A percentile compares a stretch with the other conserved stretches of the same genome.
Evolutionary conservation across 352 stramenopile species (phyloP).

Genomic region (Phytopythium aichiense): DNA sequence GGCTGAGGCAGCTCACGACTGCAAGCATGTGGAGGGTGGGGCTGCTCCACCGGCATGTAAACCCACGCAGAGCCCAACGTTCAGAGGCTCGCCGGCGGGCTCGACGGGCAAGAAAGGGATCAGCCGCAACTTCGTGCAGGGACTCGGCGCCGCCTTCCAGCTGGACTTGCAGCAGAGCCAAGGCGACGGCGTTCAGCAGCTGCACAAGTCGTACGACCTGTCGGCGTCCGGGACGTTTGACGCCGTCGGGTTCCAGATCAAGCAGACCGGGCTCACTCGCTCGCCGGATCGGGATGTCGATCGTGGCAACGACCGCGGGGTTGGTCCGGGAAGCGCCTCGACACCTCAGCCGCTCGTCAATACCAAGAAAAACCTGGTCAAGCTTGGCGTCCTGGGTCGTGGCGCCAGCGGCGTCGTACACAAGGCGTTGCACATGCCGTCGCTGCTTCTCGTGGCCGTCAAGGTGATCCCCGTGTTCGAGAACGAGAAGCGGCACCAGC

Average conservation of each 20-base stretch:
- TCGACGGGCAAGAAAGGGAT: conserved; percentile 66
- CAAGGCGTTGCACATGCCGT: conserved; percentile 88
- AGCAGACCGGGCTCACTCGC: conserved; percentile 71
- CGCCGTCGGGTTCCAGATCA: conserved; percentile 78
- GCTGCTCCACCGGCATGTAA: conserved; percentile 25
- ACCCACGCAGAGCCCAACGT: conserved; percentile 39
- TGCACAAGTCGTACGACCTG: conserved; percentile 79
- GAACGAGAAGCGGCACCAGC: conserved; percentile 81
- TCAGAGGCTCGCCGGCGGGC: conserved; percentile 31
- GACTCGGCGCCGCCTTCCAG: conserved; percentile 63
- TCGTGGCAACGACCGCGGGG: neutral
- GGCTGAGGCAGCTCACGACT: neutral
- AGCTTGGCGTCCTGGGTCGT: conserved; percentile 72
- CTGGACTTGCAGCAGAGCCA: conserved; percentile 59
- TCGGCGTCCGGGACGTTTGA: conserved; percentile 81
- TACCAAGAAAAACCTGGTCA: conserved; percentile 79
- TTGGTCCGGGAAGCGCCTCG: neutral
- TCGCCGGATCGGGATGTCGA: conserved; percentile 39
- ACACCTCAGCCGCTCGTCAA: conserved; percentile 37
- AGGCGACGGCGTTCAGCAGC: conserved; percentile 17
- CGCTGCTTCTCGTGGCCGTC: conserved; percentile 85
- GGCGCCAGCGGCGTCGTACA: conserved; percentile 87
- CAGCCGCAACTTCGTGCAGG: conserved; percentile 64
- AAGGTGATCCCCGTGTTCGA: conserved; percentile 91
- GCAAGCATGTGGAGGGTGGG: neutral